Conservation (phyloP, 108 stramenopile genomes). For the Skeletonema grethae region DNA sequence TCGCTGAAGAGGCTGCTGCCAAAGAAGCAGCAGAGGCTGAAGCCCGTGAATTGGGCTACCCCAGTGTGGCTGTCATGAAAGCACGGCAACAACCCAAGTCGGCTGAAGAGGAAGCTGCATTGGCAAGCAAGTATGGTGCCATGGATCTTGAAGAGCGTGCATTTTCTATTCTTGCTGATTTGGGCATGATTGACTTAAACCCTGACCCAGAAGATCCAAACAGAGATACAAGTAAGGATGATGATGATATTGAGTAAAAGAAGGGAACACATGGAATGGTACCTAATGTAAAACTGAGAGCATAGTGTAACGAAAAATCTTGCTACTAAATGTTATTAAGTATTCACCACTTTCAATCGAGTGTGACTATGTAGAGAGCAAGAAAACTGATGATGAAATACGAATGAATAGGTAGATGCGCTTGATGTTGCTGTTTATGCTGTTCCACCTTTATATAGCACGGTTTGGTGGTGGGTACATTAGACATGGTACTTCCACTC, state of each 20-base stretch:
- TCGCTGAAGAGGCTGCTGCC: constrained; percentile 28
- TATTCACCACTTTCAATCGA: neutral
- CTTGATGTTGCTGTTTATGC: too few relatives aligned
- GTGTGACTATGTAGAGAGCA: too few relatives aligned
- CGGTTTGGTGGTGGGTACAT: too few relatives aligned
- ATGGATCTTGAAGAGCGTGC: constrained; percentile 57
- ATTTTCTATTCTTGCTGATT: constrained; percentile 53
- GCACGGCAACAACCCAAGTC: constrained; percentile 33
- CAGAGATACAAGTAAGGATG: constrained; percentile 19
- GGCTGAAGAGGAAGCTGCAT: constrained; percentile 30
- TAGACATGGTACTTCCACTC: too few relatives aligned
- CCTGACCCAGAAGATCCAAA: constrained; percentile 22
- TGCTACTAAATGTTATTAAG: neutral
- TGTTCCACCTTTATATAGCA: too few relatives aligned
- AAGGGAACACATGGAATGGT: neutral
- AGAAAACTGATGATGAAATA: too few relatives aligned
- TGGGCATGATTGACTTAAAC: constrained; percentile 46
- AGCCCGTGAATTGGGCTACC: constrained; percentile 28
- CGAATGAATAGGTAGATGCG: too few relatives aligned
- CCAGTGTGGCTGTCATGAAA: constrained; percentile 30
- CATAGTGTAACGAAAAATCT: constrained; percentile 1
- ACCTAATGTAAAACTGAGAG: neutral
- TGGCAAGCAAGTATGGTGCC: constrained; percentile 46
- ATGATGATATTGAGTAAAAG: constrained; percentile 16
- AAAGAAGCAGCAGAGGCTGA: constrained; percentile 2